Base-by-base conservation (phyloP, 768 basidiomycete genomes). In the Boletus edulis region DNA sequence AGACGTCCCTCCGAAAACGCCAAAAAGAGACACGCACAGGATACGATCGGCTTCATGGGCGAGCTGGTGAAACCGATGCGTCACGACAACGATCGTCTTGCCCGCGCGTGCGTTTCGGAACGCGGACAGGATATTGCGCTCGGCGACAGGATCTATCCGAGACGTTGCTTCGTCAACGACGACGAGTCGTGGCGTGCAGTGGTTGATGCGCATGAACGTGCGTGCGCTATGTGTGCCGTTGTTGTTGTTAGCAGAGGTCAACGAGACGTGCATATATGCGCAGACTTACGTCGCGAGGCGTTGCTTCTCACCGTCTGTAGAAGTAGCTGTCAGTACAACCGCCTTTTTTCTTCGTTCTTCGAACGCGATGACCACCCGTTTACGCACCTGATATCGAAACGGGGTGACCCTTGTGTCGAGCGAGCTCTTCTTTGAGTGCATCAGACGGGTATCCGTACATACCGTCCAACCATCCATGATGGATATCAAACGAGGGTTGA, bases 91-190 rank as follows among this genome's bases (percentile, higher is more conserved):
- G 67, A 81, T 46, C 18, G 82, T 85, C 67, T 78, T 83, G 1
- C 78, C 81, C 13, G 68, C 61, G 5, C 78, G 72, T 27, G 63
- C 58, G 1, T 63, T 59, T 4, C 71, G 67, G 34, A 84, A 64
- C 11, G 69, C 67, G 15, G 73, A 59, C 49, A 83, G 75, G 12
- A 85, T 68, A 1, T 75, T 68, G 14, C 72, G 74, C 62, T 87
- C 85, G 0, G 75, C 78, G 42, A 78, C 67, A 10, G 85, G 76
- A 49, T 86, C 85, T 39, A 85, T 59, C 3, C 81, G 76, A 0
- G 82, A 81, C 38, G 76, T 83, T 0, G 84, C 82, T 62, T 86
- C 84, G 56, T 86, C 85, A 3, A 81, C 75, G 4, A 81, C 74
- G 17, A 84, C 68, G 12, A 85, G 76, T 29, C 73, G 75, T 24